Conservation (phyloP, 2,329 filamentous ascomycete species). For the Drechslerella stenobrocha region DNA sequence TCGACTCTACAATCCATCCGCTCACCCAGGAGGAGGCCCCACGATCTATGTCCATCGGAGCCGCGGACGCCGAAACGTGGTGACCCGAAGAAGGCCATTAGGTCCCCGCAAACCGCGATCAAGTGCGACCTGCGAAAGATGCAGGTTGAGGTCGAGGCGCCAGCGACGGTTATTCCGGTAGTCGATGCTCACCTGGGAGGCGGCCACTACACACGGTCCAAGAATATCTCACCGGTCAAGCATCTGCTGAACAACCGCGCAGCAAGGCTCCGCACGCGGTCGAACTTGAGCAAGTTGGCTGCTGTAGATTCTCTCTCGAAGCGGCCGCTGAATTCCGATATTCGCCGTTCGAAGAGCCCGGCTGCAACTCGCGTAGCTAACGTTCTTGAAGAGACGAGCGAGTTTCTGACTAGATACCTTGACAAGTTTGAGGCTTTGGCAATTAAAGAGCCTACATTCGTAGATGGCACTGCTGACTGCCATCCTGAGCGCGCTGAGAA, state of each 20-base stretch:
- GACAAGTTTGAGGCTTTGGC: neutral
- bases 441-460: neutral
- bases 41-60: neutral
- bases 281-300: constrained; percentile 24
- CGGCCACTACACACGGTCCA: neutral
- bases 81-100: neutral
- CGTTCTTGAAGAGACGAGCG: neutral
- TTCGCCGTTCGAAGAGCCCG: constrained; percentile 7
- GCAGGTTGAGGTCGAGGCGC: neutral
- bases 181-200: neutral
- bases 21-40: neutral
- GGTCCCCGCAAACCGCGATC: neutral
- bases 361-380: neutral
- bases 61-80: neutral
- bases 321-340: constrained; percentile 23
- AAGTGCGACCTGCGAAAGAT: neutral
- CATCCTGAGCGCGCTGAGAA: too few species aligned
- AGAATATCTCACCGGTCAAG: constrained; percentile 27
- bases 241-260: constrained; percentile 24
- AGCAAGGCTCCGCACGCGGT: constrained; percentile 22
- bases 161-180: neutral
- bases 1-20: neutral
- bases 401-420: neutral
- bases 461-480: neutral
- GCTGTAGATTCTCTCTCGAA: constrained; percentile 9